Evolutionary conservation across 805 yeast species (phyloP).

Genomic region (Nakazawaea pomicola): DNA sequence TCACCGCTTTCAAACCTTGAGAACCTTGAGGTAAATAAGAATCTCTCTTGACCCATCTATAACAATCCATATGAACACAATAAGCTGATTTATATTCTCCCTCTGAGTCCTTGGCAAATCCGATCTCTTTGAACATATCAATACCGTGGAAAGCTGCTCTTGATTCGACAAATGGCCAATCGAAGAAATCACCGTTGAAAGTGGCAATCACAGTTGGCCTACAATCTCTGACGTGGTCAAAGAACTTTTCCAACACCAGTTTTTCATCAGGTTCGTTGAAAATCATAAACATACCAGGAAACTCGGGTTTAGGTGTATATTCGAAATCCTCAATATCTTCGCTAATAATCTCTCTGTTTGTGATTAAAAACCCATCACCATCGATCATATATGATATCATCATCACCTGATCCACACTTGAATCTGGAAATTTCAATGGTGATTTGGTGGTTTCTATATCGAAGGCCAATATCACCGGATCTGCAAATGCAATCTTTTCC

Average conservation of each 20-base stretch:
- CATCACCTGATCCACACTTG: constrained; percentile 88
- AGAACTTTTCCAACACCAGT: constrained; percentile 67
- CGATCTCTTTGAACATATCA: constrained; percentile 88
- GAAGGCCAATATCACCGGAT: constrained; percentile 93
- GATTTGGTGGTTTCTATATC: constrained; percentile 98
- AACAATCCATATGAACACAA: constrained; percentile 97
- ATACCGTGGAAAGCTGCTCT: constrained; percentile 80
- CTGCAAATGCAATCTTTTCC: constrained; percentile 89
- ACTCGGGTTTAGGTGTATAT: constrained; percentile 96
- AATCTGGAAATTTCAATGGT: constrained; percentile 93
- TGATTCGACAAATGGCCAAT: constrained; percentile 97
- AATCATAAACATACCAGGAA: constrained; percentile 82
- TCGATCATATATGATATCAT: constrained; percentile 99
- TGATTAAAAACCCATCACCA: constrained; percentile 91
- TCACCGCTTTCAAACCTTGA: constrained; percentile 96
- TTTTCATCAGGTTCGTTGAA: constrained; percentile 88
- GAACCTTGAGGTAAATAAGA: constrained; percentile 97
- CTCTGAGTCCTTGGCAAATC: constrained; percentile 83
- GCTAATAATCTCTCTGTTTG: constrained; percentile 90
- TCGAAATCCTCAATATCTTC: constrained; percentile 96
- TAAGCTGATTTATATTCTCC: constrained; percentile 90
- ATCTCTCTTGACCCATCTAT: constrained; percentile 96
- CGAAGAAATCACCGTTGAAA: constrained; percentile 97
- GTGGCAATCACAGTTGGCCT: constrained; percentile 97
- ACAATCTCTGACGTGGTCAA: constrained; percentile 84